Percentiles rank a stretch among this genome's conserved stretches.
Evolutionary conservation across 2,329 filamentous ascomycete species (phyloP).

Genomic region (Cryphonectria japonica): DNA sequence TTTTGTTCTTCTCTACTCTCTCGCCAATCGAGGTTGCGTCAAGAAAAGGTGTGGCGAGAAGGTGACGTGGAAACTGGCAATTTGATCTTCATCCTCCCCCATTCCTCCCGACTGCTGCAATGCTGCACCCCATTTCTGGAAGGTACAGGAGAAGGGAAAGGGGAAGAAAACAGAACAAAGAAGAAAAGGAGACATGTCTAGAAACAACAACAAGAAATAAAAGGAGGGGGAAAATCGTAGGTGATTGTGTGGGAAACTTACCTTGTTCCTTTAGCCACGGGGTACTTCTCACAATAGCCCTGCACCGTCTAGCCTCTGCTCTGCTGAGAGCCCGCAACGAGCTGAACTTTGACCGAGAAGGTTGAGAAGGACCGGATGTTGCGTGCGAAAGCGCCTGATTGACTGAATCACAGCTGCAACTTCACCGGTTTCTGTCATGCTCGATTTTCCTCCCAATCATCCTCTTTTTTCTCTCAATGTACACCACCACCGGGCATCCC

Average conservation of each 20-base stretch:
- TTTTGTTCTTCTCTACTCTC: neutral
- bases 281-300: too few relatives aligned
- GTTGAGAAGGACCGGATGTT: too few relatives aligned
- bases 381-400: neutral
- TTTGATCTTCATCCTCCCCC: too few relatives aligned
- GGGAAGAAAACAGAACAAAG: too few relatives aligned
- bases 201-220: too few relatives aligned
- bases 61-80: neutral
- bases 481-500: neutral
- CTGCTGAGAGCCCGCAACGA: neutral
- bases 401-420: neutral
- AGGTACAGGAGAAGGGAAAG: too few relatives aligned
- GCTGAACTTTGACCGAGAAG: neutral
- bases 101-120: neutral
- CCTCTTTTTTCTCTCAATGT: neutral
- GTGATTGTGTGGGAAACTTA: too few relatives aligned
- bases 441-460: neutral
- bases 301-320: neutral
- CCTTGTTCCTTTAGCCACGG: too few relatives aligned
- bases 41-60: neutral
- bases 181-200: neutral
- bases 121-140: neutral
- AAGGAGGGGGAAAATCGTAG: too few relatives aligned
- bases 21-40: neutral
- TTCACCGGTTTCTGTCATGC: neutral